Conservation (phyloP, 2,329 filamentous ascomycete species). For the Mollisiaceae sp. region DNA sequence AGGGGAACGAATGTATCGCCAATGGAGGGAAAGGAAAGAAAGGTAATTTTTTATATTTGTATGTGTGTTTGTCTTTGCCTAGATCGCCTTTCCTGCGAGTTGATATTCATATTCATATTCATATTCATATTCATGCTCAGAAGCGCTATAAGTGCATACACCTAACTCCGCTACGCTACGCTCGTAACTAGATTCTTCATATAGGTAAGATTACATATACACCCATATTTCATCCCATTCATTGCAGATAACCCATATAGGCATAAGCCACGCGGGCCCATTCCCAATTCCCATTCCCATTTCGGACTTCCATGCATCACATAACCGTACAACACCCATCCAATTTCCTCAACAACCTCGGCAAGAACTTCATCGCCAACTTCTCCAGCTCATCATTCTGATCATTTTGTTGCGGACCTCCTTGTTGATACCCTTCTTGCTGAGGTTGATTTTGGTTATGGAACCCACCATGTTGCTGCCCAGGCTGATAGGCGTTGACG, state of each 20-base stretch:
- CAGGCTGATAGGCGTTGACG: conserved; percentile 47
- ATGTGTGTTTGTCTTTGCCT: too few relatives aligned
- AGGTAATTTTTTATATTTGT: too few relatives aligned
- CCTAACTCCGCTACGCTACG: too few relatives aligned
- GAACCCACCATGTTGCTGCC: conserved; percentile 44
- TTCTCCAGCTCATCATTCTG: conserved; percentile 43
- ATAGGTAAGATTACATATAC: background rate
- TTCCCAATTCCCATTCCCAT: background rate
- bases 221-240: background rate
- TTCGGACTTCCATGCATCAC: conserved; percentile 31
- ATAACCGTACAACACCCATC: conserved; percentile 42
- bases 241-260: background rate
- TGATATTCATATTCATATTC: too few relatives aligned
- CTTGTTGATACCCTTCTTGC: conserved; percentile 47
- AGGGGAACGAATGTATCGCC: too few relatives aligned
- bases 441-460: conserved; percentile 45
- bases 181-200: too few relatives aligned
- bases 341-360: conserved; percentile 40
- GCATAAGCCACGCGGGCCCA: background rate
- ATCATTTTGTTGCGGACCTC: conserved; percentile 41
- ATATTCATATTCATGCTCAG: too few relatives aligned
- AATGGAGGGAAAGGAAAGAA: too few relatives aligned
- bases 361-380: conserved; percentile 41
- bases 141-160: too few relatives aligned
- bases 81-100: too few relatives aligned